Evolutionary conservation across 1,284 basidiomycete genomes (phyloP), one percentile per base, ranked within the genome.

Genomic region (Cutaneotrichosporon sp.): DNA sequence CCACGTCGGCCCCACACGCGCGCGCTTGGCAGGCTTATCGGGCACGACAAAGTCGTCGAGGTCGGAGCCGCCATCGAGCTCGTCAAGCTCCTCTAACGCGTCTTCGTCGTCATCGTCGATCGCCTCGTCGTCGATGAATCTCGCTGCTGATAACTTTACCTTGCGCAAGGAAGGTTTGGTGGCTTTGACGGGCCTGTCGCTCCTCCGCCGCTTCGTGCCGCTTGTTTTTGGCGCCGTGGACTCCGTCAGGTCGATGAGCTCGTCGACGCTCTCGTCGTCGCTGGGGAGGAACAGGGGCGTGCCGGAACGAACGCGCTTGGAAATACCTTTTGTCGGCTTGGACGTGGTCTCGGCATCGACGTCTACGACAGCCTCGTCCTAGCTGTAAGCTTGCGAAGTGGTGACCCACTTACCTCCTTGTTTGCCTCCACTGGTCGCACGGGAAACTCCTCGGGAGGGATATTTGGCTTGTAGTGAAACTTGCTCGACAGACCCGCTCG

Each of bases 401-500:
- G 10, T 30, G n/a, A n/a, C 26, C 26, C 26, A 10, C 10, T 30
- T 30, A 30, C 26, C 26, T 5, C 10, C 26, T 30, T 30, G 7
- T 5, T 10, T 10, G 26, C 26, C 7, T 5, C 10, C 26, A 7
- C 7, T 7, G 26, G 10, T 5, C 7, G 22, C 17, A 45, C 30
- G 4, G 64, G 63, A 38, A 66, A 69, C 20, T 51, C 38, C 2
- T 50, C 38, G 7, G 42, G 43, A 8, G 49, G 51, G 5, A 68
- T 41, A 10, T 49, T 36, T 1, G 67, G 65, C 13, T 58, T 42
- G 47, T 59, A 66, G 41, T 68, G 62, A 9, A 59, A 59, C 3
- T 54, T 57, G 1, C 36, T 50, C 3, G 51, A 30, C 34, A 68
- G 63, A 8, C 70, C 70, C 1, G 69, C 60, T 4, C 65, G 51